These are phyloP conservation scores for Cryphonectria nitschkei DNA, from an alignment of 2,329 filamentous ascomycete species.

Conservation along the genomic window DNA sequence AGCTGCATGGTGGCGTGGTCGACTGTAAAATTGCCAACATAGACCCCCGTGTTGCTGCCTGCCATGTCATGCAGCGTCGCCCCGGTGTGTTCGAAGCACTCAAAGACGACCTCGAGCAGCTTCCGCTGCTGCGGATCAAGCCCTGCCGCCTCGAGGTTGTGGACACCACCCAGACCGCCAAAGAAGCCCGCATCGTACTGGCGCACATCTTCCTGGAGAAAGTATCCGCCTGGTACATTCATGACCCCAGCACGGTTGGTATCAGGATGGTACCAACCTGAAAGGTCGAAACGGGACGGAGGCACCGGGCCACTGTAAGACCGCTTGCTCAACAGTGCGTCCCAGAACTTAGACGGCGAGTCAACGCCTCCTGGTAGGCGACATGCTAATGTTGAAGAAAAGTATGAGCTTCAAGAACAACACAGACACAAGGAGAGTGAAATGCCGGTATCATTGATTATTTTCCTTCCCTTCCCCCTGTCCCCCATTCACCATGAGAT, in stretches of 20 bases:
- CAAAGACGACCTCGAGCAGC: slow-evolving; percentile 42
- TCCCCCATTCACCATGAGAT: too few relatives aligned
- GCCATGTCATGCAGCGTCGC: slow-evolving; percentile 33
- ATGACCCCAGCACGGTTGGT: background rate
- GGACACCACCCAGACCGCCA: slow-evolving; percentile 31
- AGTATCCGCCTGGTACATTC: slow-evolving; percentile 33
- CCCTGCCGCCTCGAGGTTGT: slow-evolving; percentile 33
- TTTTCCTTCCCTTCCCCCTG: too few relatives aligned
- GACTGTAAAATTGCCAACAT: slow-evolving; percentile 38
- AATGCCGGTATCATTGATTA: background rate
- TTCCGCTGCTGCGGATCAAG: slow-evolving; percentile 40
- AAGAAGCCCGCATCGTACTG: slow-evolving; percentile 38
- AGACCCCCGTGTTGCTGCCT: slow-evolving; percentile 38
- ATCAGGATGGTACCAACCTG: background rate
- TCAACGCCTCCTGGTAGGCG: background rate
- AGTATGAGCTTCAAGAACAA: background rate
- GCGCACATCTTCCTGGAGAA: slow-evolving; percentile 36
- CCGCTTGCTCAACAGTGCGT: background rate
- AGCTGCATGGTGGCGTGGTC: slow-evolving; percentile 35
- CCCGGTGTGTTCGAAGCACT: slow-evolving; percentile 42
- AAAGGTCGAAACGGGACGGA: background rate
- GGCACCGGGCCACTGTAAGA: background rate
- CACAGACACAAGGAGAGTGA: too few relatives aligned
- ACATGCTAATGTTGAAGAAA: background rate
- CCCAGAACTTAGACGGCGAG: background rate